Percentiles rank a stretch among this genome's conserved stretches.
phyloP scores from a whole-genome alignment of 2,329 filamentous ascomycete species.

The Colletotrichum abscissum region DNA sequence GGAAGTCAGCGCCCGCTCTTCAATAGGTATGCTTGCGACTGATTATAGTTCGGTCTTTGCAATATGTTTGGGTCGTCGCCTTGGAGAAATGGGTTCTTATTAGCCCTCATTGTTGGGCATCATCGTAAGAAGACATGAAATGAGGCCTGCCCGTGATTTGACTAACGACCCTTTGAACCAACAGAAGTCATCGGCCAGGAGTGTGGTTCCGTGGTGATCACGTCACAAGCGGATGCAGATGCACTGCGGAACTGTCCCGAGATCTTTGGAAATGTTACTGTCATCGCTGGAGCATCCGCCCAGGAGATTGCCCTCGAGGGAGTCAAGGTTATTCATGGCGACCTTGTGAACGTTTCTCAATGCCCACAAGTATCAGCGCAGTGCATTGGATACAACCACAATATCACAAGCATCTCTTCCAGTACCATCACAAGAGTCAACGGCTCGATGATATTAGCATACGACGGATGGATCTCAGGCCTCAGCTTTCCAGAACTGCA shows the following conservation, averaged over 20 bases:
- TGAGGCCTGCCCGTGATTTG: background rate
- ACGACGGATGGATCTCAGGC: background rate
- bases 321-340: background rate
- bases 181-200: background rate
- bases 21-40: background rate
- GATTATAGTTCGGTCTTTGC: background rate
- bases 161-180: background rate
- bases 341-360: background rate
- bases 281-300: background rate
- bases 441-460: background rate
- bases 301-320: background rate
- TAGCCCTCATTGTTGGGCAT: background rate
- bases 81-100: background rate
- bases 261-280: background rate
- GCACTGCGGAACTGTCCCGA: background rate
- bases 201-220: background rate
- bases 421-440: background rate
- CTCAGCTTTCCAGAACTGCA: background rate
- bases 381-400: background rate
- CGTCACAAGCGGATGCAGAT: background rate
- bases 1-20: background rate
- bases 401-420: background rate
- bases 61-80: background rate
- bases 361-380: background rate
- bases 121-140: background rate